Percentiles rank a stretch among this genome's conserved stretches.
Conservation (phyloP, 2,329 filamentous ascomycete species). For the Claviceps pazoutovae region DNA sequence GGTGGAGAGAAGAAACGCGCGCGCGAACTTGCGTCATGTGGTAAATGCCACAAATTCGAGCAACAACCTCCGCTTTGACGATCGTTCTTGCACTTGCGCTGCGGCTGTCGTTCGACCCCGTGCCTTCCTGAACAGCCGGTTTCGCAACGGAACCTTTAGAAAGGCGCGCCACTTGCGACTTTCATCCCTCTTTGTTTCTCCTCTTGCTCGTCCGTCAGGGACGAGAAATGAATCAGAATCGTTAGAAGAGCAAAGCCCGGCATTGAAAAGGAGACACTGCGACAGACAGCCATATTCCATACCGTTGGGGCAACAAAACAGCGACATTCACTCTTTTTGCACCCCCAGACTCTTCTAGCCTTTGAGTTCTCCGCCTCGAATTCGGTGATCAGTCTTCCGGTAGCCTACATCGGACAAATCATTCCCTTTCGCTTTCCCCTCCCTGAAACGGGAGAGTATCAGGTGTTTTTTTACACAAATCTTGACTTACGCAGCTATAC, state of each 20-base stretch:
- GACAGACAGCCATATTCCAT: background rate
- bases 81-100: background rate
- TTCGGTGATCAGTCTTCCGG: background rate
- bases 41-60: conserved; percentile 4
- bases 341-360: conserved; percentile 1
- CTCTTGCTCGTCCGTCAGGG: background rate
- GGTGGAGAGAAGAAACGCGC: conserved; percentile 1
- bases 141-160: background rate
- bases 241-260: background rate
- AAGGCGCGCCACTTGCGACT: background rate
- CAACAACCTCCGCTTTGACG: conserved; percentile 1
- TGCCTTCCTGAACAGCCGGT: background rate
- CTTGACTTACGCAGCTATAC: conserved; percentile 12
- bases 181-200: background rate
- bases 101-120: background rate
- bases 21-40: conserved; percentile 5
- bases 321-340: background rate
- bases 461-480: conserved; percentile 2
- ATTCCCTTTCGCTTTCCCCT: background rate
- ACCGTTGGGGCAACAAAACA: background rate
- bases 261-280: conserved; percentile 1
- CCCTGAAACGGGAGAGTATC: background rate
- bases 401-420: background rate
- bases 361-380: background rate
- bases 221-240: conserved; percentile 7